Evolutionary conservation across 2,329 filamentous ascomycete genomes (phyloP).

Genomic region (Cladosporium sp.): DNA sequence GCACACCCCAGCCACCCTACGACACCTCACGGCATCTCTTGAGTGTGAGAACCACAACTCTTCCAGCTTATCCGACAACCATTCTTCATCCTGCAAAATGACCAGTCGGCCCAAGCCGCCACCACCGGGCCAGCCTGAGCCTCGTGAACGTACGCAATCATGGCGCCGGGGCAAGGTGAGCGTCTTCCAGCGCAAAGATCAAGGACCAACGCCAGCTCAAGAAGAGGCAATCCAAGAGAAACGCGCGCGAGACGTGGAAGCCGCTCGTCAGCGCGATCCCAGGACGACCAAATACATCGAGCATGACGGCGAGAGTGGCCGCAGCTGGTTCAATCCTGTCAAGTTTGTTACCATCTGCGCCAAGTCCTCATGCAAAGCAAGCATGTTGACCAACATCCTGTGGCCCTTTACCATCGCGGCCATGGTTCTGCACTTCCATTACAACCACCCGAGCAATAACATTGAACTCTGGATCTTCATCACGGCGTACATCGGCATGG

Average conservation of each 20-base stretch:
- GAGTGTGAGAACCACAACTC: not conserved
- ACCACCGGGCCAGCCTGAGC: not conserved
- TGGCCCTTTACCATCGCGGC: constrained; percentile 53
- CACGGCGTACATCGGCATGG: constrained; percentile 52
- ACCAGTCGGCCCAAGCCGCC: constrained; percentile 10
- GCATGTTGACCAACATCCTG: constrained; percentile 50
- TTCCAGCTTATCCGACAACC: not conserved
- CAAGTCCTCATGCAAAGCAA: constrained; percentile 47
- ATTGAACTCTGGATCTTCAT: constrained; percentile 48
- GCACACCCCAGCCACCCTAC: not conserved
- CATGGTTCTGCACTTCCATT: constrained; percentile 50
- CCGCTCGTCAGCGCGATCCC: not conserved
- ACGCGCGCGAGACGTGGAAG: constrained; percentile 8
- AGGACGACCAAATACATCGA: constrained; percentile 39
- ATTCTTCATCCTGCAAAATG: constrained; percentile 2
- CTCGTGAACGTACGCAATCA: not conserved
- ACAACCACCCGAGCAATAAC: constrained; percentile 27
- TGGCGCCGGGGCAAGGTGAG: constrained; percentile 9
- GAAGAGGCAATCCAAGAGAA: not conserved
- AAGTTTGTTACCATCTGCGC: constrained; percentile 48
- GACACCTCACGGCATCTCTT: not conserved
- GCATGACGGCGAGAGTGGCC: constrained; percentile 49
- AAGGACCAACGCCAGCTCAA: not conserved
- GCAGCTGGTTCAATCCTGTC: constrained; percentile 45
- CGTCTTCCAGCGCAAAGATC: constrained; percentile 18